Evolutionary conservation across 2,329 filamentous ascomycete species (phyloP).

Genomic region (Talaromyces marneffei): DNA sequence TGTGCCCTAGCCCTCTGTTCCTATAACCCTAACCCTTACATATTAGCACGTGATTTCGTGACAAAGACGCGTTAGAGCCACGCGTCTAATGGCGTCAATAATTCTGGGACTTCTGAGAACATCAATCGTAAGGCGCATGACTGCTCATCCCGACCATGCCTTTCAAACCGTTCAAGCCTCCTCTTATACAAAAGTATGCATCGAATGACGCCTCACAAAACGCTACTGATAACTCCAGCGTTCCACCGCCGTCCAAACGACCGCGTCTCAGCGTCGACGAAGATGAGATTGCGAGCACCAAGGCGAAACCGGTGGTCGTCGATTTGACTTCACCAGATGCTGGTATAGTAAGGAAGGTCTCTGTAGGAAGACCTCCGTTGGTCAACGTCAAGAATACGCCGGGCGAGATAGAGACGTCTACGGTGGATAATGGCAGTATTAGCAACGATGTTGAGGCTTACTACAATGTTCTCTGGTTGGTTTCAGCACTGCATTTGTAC

Average conservation of each 20-base stretch:
- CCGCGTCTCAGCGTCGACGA: conserved; percentile 28
- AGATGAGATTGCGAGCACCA: conserved; percentile 11
- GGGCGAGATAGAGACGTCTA: conserved; percentile 6
- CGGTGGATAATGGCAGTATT: conserved; percentile 9
- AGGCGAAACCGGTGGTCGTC: background rate
- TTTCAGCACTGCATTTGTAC: background rate
- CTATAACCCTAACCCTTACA: background rate
- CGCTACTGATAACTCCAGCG: background rate
- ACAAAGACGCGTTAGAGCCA: background rate
- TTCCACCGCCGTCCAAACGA: conserved; percentile 30
- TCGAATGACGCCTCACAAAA: background rate
- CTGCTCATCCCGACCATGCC: conserved; percentile 27
- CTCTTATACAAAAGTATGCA: conserved; percentile 34
- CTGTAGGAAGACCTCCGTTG: conserved; percentile 26
- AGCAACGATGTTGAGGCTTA: conserved; percentile 30
- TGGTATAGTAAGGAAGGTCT: conserved; percentile 11
- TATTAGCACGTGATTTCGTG: conserved; percentile 1
- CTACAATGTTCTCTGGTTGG: conserved; percentile 46
- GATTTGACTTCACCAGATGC: conserved; percentile 5
- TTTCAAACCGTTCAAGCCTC: conserved; percentile 44
- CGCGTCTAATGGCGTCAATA: background rate
- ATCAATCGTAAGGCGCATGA: background rate
- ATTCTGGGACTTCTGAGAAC: background rate
- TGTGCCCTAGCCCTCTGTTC: background rate
- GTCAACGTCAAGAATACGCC: conserved; percentile 27